Evolutionary conservation across 164 flowering plant genomes (phyloP), one percentile per base, ranked within the genome.

Genomic region (Nelumbo lutea): DNA sequence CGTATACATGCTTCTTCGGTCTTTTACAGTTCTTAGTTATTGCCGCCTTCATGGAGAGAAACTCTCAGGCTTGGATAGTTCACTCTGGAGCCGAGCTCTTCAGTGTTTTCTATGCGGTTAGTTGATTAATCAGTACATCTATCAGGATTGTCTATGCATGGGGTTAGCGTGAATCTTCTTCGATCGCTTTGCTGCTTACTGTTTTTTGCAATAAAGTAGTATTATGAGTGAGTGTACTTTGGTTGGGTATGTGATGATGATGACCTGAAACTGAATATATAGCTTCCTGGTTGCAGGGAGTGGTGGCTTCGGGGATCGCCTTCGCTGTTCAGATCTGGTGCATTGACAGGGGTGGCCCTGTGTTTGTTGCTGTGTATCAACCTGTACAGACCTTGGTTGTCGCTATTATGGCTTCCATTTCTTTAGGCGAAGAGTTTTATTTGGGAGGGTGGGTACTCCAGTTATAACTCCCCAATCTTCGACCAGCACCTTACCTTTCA

Each of bases 311-410:
- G 9, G 99, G 99, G 78, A 87, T 96, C 1, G 99, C 99, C 11
- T 96, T 92, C 70, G 98, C 98, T 68, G 98, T 96, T 50, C 99
- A 96, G 87, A 96, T 96, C 76, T 96, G 99, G 99, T 96, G 99
- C 91, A 96, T 96, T 43, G 96, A 96, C 82, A 93, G 96, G 73
- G 98, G 99, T 14, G 99, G 99, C 79, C 99, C 99, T 0, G 98
- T 96, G 65, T 96, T 96, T 75, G 99, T 96, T 8, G 99, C 99
- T 0, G 97, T 96, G 39, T 96, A 96, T 71, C 99, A 96, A 72
- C 99, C 99, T 43, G 99, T 96, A 52, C 98, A 93, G 83, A 96
- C 99, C 65, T 81, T 96, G 7, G 97, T 96, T 61, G 99, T 96
- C 70, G 99, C 99, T 27, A 82, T 96, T 68, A 87, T 88, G 91